Percentiles rank a stretch among this genome's conserved stretches.
Conservation (phyloP, 2,329 filamentous ascomycete species). For the Claviceps arundinis region DNA sequence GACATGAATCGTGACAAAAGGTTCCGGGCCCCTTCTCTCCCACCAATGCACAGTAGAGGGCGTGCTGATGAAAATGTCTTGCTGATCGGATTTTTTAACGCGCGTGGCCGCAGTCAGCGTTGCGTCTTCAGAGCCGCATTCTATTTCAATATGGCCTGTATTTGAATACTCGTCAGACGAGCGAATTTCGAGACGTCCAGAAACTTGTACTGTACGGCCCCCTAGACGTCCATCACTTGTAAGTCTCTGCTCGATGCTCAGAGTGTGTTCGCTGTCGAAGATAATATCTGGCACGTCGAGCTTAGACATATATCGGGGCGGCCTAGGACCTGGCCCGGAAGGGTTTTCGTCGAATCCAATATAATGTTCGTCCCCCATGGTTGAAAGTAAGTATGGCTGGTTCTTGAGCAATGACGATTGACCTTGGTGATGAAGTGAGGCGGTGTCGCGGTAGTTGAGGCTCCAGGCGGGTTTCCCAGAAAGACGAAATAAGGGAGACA, state of each 20-base stretch:
- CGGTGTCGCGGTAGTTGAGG: too few relatives aligned
- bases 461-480: too few relatives aligned
- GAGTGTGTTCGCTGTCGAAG: slow-evolving; percentile 21
- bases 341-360: slow-evolving; percentile 8
- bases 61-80: slow-evolving; percentile 26
- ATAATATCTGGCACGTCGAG: slow-evolving; percentile 13
- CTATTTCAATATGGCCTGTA: slow-evolving; percentile 26
- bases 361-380: slow-evolving; percentile 9
- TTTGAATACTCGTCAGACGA: slow-evolving; percentile 18
- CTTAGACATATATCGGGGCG: background rate
- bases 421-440: too few relatives aligned
- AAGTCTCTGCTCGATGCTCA: slow-evolving; percentile 28
- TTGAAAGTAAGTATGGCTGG: slow-evolving; percentile 3
- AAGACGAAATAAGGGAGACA: too few relatives aligned
- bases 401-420: too few relatives aligned
- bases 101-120: slow-evolving; percentile 21
- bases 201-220: slow-evolving; percentile 23
- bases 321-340: too few relatives aligned
- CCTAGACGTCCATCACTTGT: slow-evolving; percentile 9
- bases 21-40: slow-evolving; percentile 8
- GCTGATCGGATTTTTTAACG: slow-evolving; percentile 13
- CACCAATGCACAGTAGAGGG: slow-evolving; percentile 24
- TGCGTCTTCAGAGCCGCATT: slow-evolving; percentile 32
- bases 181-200: slow-evolving; percentile 33
- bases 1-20: slow-evolving; percentile 18